Conservation (phyloP, 2,329 filamentous ascomycete species). For the Claviceps sp. region DNA sequence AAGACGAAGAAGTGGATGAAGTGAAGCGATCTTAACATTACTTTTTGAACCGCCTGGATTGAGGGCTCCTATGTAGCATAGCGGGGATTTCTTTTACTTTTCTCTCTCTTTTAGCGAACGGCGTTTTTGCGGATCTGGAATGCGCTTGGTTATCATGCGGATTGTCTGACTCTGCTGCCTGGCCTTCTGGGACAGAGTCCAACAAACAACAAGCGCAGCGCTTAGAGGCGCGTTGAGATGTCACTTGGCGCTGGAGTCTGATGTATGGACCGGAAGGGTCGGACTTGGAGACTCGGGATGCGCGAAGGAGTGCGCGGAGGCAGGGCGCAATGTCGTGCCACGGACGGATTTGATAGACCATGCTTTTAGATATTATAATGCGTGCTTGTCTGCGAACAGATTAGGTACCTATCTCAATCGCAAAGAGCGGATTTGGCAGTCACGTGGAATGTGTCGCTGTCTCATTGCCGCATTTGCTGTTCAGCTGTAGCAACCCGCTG, state of each 20-base stretch:
- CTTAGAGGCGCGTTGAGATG: neutral
- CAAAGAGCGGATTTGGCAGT: neutral
- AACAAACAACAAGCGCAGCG: neutral
- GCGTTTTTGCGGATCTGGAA: constrained; percentile 1
- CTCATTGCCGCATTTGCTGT: no score
- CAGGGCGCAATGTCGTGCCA: neutral
- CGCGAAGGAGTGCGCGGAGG: neutral
- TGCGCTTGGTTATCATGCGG: neutral
- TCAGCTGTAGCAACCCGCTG: no score
- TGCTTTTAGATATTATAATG: neutral
- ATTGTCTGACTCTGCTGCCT: neutral
- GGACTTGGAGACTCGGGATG: neutral
- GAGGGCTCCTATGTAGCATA: constrained; percentile 3
- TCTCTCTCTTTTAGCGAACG: neutral
- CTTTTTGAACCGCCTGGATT: neutral
- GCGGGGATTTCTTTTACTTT: constrained; percentile 1
- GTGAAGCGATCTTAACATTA: neutral
- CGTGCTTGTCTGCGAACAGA: neutral
- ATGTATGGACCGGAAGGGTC: no score
- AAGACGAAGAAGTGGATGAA: constrained; percentile 1
- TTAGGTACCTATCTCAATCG: neutral
- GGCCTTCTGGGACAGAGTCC: neutral
- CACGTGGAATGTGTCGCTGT: neutral
- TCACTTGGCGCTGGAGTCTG: neutral
- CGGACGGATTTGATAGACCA: neutral